Percentiles rank a stretch among this genome's conserved stretches.
phyloP scores from a whole-genome alignment of 73 alveolate species.

The Blepharisma stoltei region DNA sequence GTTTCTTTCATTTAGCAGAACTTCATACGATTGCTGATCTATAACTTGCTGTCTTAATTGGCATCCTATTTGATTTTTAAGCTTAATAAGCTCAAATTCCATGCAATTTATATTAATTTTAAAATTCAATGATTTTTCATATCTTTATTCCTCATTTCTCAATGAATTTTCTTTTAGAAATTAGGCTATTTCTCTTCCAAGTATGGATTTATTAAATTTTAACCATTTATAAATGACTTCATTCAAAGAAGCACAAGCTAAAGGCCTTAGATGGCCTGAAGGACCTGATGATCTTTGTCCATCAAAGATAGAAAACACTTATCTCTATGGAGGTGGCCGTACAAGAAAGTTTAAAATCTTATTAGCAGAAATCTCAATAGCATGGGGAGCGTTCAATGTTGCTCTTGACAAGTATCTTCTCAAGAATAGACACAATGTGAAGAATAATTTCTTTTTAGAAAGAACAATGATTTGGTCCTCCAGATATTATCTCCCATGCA shows the following conservation, averaged over 20 bases:
- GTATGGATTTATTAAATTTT: no score
- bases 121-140: no score
- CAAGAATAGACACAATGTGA: not conserved
- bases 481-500: not conserved
- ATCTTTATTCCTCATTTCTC: no score
- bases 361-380: conserved; percentile 5
- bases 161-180: no score
- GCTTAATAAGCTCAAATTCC: no score
- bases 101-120: no score
- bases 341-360: not conserved
- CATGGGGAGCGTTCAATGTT: conserved; percentile 16
- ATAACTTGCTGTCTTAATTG: no score
- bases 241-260: conserved; percentile 14
- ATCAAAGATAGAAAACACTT: conserved; percentile 1
- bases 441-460: conserved; percentile 14
- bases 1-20: no score
- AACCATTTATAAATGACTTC: conserved; percentile 5
- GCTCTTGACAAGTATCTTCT: conserved; percentile 28
- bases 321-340: conserved; percentile 28
- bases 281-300: conserved; percentile 35
- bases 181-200: no score
- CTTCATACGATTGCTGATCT: no score
- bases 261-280: conserved; percentile 28
- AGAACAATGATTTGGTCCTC: not conserved
- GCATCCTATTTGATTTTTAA: no score